These are phyloP conservation scores for Arxiozyma bovina DNA, from an alignment of 1,139 yeast species.

Conservation along the genomic window DNA sequence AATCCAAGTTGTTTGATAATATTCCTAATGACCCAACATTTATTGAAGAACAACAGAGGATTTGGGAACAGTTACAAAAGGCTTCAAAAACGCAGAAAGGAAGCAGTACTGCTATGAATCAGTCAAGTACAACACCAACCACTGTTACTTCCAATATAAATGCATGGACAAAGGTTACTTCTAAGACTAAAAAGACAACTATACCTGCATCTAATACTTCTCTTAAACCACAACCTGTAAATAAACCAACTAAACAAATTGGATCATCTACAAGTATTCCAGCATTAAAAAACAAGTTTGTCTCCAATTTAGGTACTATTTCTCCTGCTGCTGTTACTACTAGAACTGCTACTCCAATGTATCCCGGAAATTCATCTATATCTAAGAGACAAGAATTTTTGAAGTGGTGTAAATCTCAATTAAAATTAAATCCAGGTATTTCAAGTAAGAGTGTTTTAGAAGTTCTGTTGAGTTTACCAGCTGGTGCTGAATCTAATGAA, in stretches of 20 bases:
- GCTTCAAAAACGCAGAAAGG: neutral
- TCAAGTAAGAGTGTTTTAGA: constrained; percentile 68
- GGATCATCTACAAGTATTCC: constrained; percentile 28
- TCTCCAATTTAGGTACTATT: constrained; percentile 33
- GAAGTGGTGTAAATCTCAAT: constrained; percentile 73
- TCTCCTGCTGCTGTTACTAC: constrained; percentile 25
- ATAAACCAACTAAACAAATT: constrained; percentile 16
- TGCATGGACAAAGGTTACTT: constrained; percentile 27
- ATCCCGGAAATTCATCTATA: constrained; percentile 30
- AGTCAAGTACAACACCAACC: constrained; percentile 1
- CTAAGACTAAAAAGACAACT: constrained; percentile 8
- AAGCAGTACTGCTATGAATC: constrained; percentile 1
- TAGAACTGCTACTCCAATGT: constrained; percentile 27
- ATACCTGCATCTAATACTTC: constrained; percentile 3
- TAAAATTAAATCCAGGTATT: constrained; percentile 68
- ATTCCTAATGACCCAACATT: constrained; percentile 15
- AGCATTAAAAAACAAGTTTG: constrained; percentile 23
- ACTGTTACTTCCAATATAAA: neutral
- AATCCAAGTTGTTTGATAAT: neutral
- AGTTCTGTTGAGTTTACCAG: constrained; percentile 72
- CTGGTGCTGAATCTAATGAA: constrained; percentile 62
- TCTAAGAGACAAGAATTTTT: constrained; percentile 58
- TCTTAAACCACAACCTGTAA: neutral
- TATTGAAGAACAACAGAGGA: constrained; percentile 22
- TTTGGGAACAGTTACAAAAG: constrained; percentile 26